Evolutionary conservation across 1,284 basidiomycete species (phyloP).

Genomic region (Microbotryomycetes sp.): DNA sequence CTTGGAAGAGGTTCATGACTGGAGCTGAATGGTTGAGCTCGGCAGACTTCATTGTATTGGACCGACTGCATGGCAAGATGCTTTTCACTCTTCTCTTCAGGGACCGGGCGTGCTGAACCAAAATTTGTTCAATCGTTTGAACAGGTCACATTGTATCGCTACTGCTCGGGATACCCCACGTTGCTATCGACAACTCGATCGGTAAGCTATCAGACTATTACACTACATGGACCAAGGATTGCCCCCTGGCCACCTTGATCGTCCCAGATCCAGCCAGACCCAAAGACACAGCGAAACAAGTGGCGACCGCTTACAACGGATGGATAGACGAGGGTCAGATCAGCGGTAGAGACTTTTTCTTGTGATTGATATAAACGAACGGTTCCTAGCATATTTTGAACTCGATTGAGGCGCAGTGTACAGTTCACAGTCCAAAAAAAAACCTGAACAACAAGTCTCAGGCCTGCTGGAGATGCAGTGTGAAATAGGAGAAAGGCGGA

Average conservation of each 20-base stretch:
- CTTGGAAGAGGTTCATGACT: background rate
- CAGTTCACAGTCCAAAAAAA: too few species aligned
- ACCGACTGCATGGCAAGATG: background rate
- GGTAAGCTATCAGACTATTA: background rate
- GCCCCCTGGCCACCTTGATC: background rate
- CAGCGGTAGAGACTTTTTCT: too few species aligned
- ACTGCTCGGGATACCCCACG: background rate
- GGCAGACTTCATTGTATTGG: background rate
- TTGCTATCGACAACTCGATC: background rate
- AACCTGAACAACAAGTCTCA: too few species aligned
- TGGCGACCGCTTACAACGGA: background rate
- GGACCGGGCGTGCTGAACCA: too few species aligned
- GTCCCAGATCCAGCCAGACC: background rate
- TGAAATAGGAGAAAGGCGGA: too few species aligned
- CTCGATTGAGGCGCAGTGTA: too few species aligned
- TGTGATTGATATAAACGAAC: too few species aligned
- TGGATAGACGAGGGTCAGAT: background rate
- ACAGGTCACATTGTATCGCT: background rate
- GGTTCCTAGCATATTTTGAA: too few species aligned
- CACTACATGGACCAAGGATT: background rate
- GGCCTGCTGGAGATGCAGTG: too few species aligned
- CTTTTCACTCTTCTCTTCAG: too few species aligned
- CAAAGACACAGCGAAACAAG: background rate
- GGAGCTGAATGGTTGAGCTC: background rate
- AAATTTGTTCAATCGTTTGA: background rate